phyloP scores from a whole-genome alignment of 2,329 filamentous ascomycete species.

The Ophiostoma sp. region DNA sequence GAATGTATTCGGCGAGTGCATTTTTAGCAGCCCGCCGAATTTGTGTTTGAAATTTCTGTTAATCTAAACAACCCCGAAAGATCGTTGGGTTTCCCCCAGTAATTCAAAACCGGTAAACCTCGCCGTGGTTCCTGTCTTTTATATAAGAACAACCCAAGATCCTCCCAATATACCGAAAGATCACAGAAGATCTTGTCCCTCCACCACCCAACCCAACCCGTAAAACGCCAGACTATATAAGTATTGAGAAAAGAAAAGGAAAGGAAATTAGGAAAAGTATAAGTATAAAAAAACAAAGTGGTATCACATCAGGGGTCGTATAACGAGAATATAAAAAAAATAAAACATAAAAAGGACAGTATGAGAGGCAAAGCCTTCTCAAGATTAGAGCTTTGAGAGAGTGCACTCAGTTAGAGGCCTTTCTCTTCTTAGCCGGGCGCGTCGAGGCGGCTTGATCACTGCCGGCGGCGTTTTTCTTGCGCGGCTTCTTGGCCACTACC shows the following conservation, averaged over 20 bases:
- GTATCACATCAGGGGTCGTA: slow-evolving; percentile 20
- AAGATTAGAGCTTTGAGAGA: neutral
- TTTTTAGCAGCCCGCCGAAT: neutral
- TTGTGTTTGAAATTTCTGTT: neutral
- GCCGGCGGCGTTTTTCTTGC: slow-evolving; percentile 20
- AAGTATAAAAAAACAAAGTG: neutral
- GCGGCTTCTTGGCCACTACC: slow-evolving; percentile 31
- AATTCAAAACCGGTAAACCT: slow-evolving; percentile 7
- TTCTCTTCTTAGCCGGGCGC: slow-evolving; percentile 52
- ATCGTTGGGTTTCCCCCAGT: neutral
- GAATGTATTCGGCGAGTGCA: neutral
- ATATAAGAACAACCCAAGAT: neutral
- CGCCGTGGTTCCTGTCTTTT: neutral
- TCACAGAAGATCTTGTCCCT: neutral
- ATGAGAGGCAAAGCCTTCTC: neutral
- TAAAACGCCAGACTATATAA: neutral
- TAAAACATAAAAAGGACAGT: neutral
- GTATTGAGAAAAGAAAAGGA: neutral
- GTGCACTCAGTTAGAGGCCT: slow-evolving; percentile 33
- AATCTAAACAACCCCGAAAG: neutral
- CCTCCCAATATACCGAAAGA: neutral
- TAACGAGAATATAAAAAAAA: slow-evolving; percentile 1
- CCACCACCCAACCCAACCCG: neutral
- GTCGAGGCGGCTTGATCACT: slow-evolving; percentile 37
- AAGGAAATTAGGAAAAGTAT: neutral